These are phyloP conservation scores for Dissophora ornata DNA, from an alignment of 192 early-diverging fungal species.

Conservation along the genomic window DNA sequence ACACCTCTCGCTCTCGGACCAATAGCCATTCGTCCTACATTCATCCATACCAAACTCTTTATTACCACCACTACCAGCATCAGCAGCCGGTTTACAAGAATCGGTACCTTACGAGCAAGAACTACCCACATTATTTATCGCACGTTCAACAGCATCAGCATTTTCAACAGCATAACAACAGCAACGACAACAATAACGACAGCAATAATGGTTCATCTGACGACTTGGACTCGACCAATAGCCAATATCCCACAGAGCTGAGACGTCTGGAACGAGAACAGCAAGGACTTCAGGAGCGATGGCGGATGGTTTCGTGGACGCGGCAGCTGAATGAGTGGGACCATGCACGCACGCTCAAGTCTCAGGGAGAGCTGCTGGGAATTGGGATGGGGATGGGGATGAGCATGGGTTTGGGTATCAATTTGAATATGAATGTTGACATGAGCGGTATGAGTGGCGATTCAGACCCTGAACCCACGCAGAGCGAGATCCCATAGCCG, in stretches of 20 bases:
- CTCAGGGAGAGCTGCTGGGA: slow-evolving; percentile 25
- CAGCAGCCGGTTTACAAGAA: slow-evolving; percentile 23
- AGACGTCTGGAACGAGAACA: slow-evolving; percentile 19
- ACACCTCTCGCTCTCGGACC: neutral
- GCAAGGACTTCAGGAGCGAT: slow-evolving; percentile 34
- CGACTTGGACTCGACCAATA: neutral
- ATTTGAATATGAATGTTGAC: neutral
- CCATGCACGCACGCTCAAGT: slow-evolving; percentile 43
- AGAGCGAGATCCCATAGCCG: neutral
- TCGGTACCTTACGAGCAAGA: slow-evolving; percentile 11
- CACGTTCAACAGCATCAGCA: slow-evolving; percentile 16
- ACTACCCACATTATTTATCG: slow-evolving; percentile 22
- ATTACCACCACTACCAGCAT: slow-evolving; percentile 11
- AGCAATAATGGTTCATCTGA: neutral
- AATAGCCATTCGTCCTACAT: slow-evolving; percentile 14
- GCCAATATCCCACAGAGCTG: slow-evolving; percentile 19
- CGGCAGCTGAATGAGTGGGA: slow-evolving; percentile 52
- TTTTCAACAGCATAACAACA: neutral
- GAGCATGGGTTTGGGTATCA: slow-evolving; percentile 7
- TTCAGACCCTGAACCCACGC: no score
- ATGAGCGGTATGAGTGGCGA: no score
- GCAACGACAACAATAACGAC: slow-evolving; percentile 2
- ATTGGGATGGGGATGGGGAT: slow-evolving; percentile 8
- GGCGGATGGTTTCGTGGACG: slow-evolving; percentile 48
- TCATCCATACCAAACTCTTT: neutral